Base-by-base conservation (phyloP, 495 filamentous ascomycete species). In the Hyaloscypha hepaticicola region DNA sequence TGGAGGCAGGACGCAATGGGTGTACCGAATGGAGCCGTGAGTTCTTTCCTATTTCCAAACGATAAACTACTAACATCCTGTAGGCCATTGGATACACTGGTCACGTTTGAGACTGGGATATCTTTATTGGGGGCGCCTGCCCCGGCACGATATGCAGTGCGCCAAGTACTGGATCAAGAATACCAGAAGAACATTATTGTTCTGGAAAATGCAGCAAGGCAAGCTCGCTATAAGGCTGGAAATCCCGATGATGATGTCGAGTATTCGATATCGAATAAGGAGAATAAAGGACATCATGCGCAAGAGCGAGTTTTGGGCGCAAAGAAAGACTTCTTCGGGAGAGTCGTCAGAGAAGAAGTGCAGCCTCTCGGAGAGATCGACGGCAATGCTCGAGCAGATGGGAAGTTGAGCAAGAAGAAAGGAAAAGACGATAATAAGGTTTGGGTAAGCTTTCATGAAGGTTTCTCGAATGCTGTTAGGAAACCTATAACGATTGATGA, bases 381-480 rank as follows among this genome's bases (percentile, higher is more conserved):
- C 64, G 74, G 72, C n/a, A 77, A 77, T 66, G 74, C 66, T 33
- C 60, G 41, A 26, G 38, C 11, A 21, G 64, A 66, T 16, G 31
- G 8, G 26, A 68, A 63, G 75, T 70, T 41, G 74, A 70, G 72
- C 67, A 77, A 53, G 65, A 74, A 63, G 70, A 65, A 70, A 9
- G 69, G 67, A 9, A 78, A 76, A 27, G 71, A 76, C 51, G 85
- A 84, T 52, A 78, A 76, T 24, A 88, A 87, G 72, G 88, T 96
- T 12, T 99, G 95, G 94, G 87, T 97, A 25, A 96, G 88, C 65
- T 99, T 89, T 73, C 89, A 97, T 71, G 95, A 98, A 76, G 95
- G 95, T n/a, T 88, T 91, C 73, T 95, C 91, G 68, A 98, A 98
- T 78, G 95, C 95, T 11, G 95, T 99, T 50, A 85, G 91, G 73